These are phyloP conservation scores for Jackrogersella multiformis DNA, from an alignment of 495 filamentous ascomycete species.

Conservation along the genomic window DNA sequence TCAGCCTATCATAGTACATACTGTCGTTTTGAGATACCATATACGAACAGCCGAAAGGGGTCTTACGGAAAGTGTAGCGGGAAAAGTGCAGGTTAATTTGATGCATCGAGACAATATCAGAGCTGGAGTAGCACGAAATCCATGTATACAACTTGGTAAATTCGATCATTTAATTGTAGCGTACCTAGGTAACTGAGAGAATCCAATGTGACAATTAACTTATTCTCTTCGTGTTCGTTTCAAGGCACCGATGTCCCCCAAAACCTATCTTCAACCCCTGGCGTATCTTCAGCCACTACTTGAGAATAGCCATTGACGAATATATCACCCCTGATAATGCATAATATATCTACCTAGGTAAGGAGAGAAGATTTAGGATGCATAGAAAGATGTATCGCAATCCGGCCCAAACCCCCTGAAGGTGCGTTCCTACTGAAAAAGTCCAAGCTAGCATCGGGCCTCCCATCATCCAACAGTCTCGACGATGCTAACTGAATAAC, in stretches of 20 bases:
- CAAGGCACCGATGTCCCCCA: background rate
- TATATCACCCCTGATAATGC: background rate
- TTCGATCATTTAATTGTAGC: no score
- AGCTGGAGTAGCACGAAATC: no score
- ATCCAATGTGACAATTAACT: no score
- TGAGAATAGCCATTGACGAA: background rate
- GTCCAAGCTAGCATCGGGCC: slow-evolving; percentile 62
- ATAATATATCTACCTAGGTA: background rate
- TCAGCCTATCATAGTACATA: background rate
- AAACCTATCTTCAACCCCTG: background rate
- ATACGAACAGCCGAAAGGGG: background rate
- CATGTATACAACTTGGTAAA: no score
- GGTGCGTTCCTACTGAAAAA: slow-evolving; percentile 61
- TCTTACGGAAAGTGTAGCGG: background rate
- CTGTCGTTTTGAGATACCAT: background rate
- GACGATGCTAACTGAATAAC: no score
- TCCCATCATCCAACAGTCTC: slow-evolving; percentile 61
- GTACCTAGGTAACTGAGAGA: no score
- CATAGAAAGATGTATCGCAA: slow-evolving; percentile 62
- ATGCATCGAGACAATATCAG: background rate
- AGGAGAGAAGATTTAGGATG: background rate
- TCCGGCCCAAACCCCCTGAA: slow-evolving; percentile 62
- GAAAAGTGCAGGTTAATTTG: background rate
- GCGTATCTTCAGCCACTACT: background rate
- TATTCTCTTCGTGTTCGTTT: no score